Percentiles rank a stretch among this genome's conserved stretches.
phyloP scores from a whole-genome alignment of 768 basidiomycete species.

The Suillus discolor region DNA sequence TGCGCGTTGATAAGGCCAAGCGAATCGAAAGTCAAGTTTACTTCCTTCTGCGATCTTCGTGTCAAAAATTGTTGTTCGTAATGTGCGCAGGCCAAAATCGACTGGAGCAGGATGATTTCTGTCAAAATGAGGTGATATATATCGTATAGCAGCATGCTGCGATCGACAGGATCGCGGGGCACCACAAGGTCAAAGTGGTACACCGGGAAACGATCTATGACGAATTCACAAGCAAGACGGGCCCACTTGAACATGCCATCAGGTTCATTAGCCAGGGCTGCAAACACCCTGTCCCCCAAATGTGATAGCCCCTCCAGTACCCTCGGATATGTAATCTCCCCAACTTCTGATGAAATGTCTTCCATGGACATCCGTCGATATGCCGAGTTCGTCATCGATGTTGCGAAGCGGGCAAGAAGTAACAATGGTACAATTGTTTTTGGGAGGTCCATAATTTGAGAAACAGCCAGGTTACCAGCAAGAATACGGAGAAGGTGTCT shows the following conservation, averaged over 20 bases:
- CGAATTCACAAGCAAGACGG: constrained; percentile 3
- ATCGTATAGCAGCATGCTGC: neutral
- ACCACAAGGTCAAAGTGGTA: neutral
- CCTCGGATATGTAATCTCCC: neutral
- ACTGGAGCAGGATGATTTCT: neutral
- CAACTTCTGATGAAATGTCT: neutral
- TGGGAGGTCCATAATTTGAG: neutral
- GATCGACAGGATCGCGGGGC: neutral
- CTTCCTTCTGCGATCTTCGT: neutral
- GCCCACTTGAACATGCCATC: constrained; percentile 5
- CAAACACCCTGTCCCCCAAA: neutral
- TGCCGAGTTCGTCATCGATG: neutral
- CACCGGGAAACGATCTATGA: neutral
- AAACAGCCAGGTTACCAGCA: neutral
- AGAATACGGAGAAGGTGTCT: constrained; percentile 16
- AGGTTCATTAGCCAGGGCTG: neutral
- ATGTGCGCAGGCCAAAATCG: neutral
- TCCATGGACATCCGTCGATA: constrained; percentile 1
- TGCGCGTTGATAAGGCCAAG: neutral
- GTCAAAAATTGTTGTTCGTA: neutral
- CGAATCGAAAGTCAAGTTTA: neutral
- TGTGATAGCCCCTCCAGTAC: neutral
- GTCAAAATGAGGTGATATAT: neutral
- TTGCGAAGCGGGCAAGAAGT: constrained; percentile 14
- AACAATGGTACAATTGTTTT: constrained; percentile 8